These are phyloP conservation scores for Crataegus laevigata DNA, from an alignment of 306 rosid species.

Conservation along the genomic window DNA sequence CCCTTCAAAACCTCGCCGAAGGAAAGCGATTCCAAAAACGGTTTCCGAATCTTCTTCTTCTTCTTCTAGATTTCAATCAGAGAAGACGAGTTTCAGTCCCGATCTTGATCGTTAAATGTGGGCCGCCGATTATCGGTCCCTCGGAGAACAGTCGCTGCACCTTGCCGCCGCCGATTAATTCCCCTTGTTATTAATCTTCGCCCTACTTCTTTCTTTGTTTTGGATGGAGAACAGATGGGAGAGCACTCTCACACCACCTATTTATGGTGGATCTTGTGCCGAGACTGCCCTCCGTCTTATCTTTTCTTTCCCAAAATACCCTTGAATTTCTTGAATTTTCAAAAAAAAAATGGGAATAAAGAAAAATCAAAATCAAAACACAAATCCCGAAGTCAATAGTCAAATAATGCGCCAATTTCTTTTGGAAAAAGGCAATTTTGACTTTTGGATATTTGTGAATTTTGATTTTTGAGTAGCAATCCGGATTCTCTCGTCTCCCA, in stretches of 20 bases:
- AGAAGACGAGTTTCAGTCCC: neutral
- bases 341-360: neutral
- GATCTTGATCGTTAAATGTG: slow-evolving; percentile 15
- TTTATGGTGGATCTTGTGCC: slow-evolving; percentile 5
- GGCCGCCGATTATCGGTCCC: slow-evolving; percentile 6
- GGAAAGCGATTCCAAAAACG: neutral
- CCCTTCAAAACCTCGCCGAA: neutral
- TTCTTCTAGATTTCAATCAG: neutral
- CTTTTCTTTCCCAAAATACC: neutral
- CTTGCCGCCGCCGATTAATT: slow-evolving; percentile 9
- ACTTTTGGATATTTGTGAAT: neutral
- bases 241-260: slow-evolving; percentile 16
- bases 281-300: neutral
- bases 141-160: slow-evolving; percentile 5
- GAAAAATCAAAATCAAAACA: neutral
- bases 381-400: slow-evolving; percentile 9
- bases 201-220: slow-evolving; percentile 9
- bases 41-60: neutral
- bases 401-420: slow-evolving; percentile 15
- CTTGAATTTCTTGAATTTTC: neutral
- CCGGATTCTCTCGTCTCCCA: neutral
- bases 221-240: slow-evolving; percentile 4
- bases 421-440: neutral
- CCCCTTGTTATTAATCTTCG: neutral
- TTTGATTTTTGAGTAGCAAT: neutral